phyloP scores from a whole-genome alignment of 306 rosid species.

The Gillenia trifoliata region DNA sequence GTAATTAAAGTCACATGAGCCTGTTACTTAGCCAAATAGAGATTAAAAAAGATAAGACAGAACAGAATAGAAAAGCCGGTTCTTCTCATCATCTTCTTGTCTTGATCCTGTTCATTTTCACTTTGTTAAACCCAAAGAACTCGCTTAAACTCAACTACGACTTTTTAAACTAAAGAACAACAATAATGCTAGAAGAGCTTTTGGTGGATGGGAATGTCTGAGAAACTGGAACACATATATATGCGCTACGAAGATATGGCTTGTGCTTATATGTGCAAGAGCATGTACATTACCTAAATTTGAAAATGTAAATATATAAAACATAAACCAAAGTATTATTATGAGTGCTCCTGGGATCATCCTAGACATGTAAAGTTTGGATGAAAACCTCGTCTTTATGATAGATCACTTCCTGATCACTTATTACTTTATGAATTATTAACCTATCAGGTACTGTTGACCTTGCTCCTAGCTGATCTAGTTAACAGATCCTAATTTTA shows the following conservation, averaged over 20 bases:
- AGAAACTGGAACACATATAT: not conserved
- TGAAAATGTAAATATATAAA: not conserved
- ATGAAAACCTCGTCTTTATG: not conserved
- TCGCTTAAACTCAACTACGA: not conserved
- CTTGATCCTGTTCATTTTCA: not conserved
- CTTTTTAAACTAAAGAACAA: not conserved
- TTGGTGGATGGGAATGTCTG: not conserved
- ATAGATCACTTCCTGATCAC: not conserved
- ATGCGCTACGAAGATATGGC: not conserved
- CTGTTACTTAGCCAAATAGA: not conserved
- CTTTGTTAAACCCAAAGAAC: not conserved
- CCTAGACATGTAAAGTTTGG: not conserved
- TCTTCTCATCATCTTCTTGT: not conserved
- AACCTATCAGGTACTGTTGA: not conserved
- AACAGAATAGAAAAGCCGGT: not conserved
- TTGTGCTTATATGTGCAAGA: not conserved
- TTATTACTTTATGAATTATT: not conserved
- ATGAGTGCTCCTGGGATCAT: not conserved
- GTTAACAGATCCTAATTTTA: not conserved
- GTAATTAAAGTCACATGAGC: not conserved
- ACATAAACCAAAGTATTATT: not conserved
- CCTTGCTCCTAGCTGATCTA: not conserved
- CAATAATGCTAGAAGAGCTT: not conserved
- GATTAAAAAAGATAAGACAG: not conserved
- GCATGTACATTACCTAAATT: not conserved